phyloP scores from a whole-genome alignment of 176 grass and related monocot genomes.

The Dendrocalamus sinicus region DNA sequence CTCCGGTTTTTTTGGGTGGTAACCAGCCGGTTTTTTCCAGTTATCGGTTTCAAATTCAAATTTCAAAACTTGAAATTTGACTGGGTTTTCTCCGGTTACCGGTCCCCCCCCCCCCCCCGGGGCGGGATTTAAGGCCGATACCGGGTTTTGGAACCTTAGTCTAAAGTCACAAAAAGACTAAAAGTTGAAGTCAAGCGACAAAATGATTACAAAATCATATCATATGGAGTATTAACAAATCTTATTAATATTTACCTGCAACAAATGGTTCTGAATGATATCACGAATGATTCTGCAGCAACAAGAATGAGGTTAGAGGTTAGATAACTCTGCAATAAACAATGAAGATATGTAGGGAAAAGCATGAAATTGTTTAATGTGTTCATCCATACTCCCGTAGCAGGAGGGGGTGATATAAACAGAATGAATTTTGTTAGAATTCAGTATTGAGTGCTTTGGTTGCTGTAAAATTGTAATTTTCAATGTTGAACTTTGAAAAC shows the following conservation, averaged over 20 bases:
- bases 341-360: constrained; percentile 11
- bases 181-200: not conserved
- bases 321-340: constrained; percentile 35
- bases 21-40: too few relatives aligned
- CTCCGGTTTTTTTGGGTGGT: too few relatives aligned
- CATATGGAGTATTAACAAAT: constrained; percentile 12
- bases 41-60: too few relatives aligned
- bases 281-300: constrained; percentile 96
- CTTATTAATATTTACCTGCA: constrained; percentile 73
- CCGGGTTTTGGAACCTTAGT: not conserved
- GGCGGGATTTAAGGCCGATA: too few relatives aligned
- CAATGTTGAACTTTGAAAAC: not conserved
- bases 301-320: constrained; percentile 44
- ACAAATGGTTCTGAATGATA: constrained; percentile 98
- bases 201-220: constrained; percentile 28
- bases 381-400: not conserved
- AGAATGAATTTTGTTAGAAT: constrained; percentile 15
- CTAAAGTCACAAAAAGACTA: constrained; percentile 13
- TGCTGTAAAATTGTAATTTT: constrained; percentile 21
- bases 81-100: too few relatives aligned
- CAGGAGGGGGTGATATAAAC: not conserved
- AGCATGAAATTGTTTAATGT: not conserved
- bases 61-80: too few relatives aligned
- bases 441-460: constrained; percentile 21
- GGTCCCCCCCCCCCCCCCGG: too few relatives aligned